Evolutionary conservation across 768 basidiomycete species (phyloP).

Genomic region (Russula abietina): DNA sequence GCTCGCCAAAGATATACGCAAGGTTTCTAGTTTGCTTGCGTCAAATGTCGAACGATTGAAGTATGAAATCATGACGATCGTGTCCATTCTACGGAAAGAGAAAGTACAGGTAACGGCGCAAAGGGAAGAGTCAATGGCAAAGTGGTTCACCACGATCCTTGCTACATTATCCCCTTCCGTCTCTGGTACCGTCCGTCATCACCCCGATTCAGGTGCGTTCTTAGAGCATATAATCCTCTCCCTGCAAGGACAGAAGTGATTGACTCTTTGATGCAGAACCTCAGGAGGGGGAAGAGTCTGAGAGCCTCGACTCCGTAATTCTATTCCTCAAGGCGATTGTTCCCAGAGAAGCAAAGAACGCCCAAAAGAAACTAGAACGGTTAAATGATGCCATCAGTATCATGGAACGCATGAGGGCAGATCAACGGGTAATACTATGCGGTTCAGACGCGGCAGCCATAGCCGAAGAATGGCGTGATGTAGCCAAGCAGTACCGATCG

Average conservation of each 20-base stretch:
- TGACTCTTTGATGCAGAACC: constrained; percentile 1
- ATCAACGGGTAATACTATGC: neutral
- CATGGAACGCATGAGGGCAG: constrained; percentile 15
- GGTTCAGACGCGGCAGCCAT: neutral
- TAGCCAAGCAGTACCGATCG: constrained; percentile 16
- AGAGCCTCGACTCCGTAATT: constrained; percentile 12
- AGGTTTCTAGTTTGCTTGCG: constrained; percentile 4
- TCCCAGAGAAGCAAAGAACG: constrained; percentile 11
- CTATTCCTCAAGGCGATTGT: constrained; percentile 15
- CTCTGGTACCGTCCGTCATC: too few species aligned
- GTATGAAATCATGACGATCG: neutral
- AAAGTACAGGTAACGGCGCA: neutral
- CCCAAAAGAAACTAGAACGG: constrained; percentile 3
- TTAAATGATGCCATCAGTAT: constrained; percentile 15
- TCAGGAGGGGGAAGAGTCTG: neutral
- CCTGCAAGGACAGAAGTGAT: neutral
- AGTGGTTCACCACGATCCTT: constrained; percentile 2
- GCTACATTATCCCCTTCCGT: neutral
- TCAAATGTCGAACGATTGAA: constrained; percentile 1
- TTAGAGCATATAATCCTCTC: too few species aligned
- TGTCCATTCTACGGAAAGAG: constrained; percentile 9
- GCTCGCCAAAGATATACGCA: constrained; percentile 14
- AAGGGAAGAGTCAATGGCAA: neutral
- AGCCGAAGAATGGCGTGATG: constrained; percentile 9
- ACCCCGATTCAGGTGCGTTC: too few species aligned